Evolutionary conservation across 2,329 filamentous ascomycete genomes (phyloP), one percentile per base, ranked within the genome.

Genomic region (Teratosphaeriaceae sp.): DNA sequence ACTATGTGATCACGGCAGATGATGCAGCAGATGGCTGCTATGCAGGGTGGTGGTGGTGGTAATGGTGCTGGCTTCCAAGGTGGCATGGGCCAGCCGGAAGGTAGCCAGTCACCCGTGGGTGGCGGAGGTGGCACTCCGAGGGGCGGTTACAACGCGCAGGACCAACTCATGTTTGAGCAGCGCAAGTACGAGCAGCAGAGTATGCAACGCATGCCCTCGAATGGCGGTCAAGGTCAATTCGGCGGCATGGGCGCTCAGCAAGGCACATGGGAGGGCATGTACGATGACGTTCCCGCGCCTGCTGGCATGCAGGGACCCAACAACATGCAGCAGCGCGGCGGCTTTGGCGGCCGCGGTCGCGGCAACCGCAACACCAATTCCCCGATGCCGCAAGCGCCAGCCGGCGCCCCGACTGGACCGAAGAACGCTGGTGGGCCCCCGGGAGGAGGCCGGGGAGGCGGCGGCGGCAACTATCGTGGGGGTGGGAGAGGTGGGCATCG

Each of bases 251-350:
- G n/a, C n/a, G n/a, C n/a, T n/a, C 65, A 62, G 63, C 73, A 63
- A 57, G 75, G 68, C 27, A 89, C 84, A 30, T 96, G 89, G 88
- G 90, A 97, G 64, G 90, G 90, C 58, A 95, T 95, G 88, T 97
- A 96, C 64, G 90, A 97, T 62, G 90, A 96, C 62, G 86, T 89
- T 2, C 89, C 88, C 13, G 87, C 90, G 61, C 87, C 87, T 4
- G 82, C 82, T 55, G 76, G 82, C 70, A 72, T 51, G 71, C 45
- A 45, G 5, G 46, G n/a, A n/a, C n/a, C n/a, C n/a, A n/a, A n/a
- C n/a, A n/a, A n/a, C n/a, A n/a, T n/a, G n/a, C n/a, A n/a, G n/a
- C n/a, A n/a, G n/a, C n/a, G n/a, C n/a, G n/a, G n/a, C n/a, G n/a
- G n/a, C n/a, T n/a, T n/a, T n/a, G n/a, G n/a, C n/a, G n/a, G n/a